Evolutionary conservation across 106 monocot species (phyloP).

Genomic region (Platanthera zijinensis): DNA sequence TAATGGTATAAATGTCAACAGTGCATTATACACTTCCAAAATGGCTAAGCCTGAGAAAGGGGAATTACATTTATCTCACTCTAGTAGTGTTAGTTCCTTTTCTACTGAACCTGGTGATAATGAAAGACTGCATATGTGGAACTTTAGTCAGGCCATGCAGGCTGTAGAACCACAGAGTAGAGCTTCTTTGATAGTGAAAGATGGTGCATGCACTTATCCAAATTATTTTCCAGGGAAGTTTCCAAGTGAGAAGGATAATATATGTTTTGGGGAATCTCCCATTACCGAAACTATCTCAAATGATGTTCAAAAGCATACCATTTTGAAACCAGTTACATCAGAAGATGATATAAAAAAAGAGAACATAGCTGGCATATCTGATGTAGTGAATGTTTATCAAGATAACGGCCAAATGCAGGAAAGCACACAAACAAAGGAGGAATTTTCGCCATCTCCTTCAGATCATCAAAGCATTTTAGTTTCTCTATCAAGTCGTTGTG

Average conservation of each 20-base stretch:
- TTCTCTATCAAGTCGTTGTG: slow-evolving; percentile 58
- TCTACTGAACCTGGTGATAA: slow-evolving; percentile 10
- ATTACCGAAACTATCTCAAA: slow-evolving; percentile 9
- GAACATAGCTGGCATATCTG: slow-evolving; percentile 9
- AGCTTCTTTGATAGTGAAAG: slow-evolving; percentile 4
- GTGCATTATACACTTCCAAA: neutral
- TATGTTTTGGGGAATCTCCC: slow-evolving; percentile 19
- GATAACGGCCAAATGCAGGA: slow-evolving; percentile 20
- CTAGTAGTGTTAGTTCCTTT: slow-evolving; percentile 1
- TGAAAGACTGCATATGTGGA: slow-evolving; percentile 8
- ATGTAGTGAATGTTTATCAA: slow-evolving; percentile 6
- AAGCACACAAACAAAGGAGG: slow-evolving; percentile 25
- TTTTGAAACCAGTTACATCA: neutral
- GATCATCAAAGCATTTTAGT: slow-evolving; percentile 74
- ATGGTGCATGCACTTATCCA: neutral
- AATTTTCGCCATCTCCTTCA: slow-evolving; percentile 33
- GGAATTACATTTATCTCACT: slow-evolving; percentile 7
- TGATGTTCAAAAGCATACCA: slow-evolving; percentile 11
- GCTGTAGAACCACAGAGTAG: slow-evolving; percentile 1
- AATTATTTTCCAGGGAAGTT: neutral
- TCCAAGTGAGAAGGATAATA: slow-evolving; percentile 21
- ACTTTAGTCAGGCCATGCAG: slow-evolving; percentile 1
- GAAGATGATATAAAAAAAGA: slow-evolving; percentile 6
- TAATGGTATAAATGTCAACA: neutral
- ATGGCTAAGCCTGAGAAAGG: slow-evolving; percentile 1